Conservation (phyloP, 257 asterid genomes). For the Nicotiana benthamiana region DNA sequence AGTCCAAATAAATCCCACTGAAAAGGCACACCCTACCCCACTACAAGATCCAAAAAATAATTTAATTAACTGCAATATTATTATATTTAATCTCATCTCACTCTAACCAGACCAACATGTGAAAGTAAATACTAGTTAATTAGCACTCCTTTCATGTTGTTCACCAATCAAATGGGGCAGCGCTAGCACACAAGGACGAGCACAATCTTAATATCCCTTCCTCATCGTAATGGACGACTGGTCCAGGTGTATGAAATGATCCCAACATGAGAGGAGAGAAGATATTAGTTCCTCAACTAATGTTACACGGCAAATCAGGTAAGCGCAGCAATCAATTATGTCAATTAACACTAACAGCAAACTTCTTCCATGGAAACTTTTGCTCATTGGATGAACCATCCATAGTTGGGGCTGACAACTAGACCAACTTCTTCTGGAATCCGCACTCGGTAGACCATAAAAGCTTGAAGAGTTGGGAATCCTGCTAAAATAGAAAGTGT, state of each 20-base stretch:
- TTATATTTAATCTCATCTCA: neutral
- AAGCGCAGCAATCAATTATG: neutral
- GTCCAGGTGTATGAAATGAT: slow-evolving; percentile 1
- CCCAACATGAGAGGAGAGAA: neutral
- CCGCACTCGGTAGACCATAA: neutral
- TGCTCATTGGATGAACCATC: slow-evolving; percentile 6
- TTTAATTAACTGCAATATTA: neutral
- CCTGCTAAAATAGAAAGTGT: neutral
- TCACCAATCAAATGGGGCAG: neutral
- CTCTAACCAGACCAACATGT: neutral
- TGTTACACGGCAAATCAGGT: neutral
- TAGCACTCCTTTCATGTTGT: neutral
- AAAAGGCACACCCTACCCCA: neutral
- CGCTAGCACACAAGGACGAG: neutral
- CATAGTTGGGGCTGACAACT: neutral
- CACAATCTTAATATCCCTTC: neutral
- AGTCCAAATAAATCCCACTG: neutral
- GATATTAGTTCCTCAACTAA: neutral
- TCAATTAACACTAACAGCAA: neutral
- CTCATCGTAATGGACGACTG: neutral
- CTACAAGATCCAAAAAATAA: neutral
- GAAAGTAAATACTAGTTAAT: neutral
- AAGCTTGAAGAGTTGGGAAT: neutral
- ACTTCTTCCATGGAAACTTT: slow-evolving; percentile 2
- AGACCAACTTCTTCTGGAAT: neutral